Evolutionary conservation across 345 rosid genomes (phyloP).

Genomic region (Eucalyptus tenuipes): DNA sequence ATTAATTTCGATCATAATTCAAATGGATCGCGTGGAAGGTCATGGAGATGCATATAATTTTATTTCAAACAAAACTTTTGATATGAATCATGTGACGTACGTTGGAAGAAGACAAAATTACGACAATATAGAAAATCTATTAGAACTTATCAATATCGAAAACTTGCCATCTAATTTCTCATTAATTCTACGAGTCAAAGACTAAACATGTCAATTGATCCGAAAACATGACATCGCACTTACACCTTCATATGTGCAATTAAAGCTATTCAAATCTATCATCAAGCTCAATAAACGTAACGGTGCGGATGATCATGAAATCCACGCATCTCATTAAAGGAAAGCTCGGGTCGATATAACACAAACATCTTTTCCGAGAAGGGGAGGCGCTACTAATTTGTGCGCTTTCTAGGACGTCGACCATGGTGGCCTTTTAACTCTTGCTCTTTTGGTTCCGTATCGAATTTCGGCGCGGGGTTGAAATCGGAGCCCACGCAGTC

Average conservation of each 20-base stretch:
- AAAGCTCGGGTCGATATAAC: background rate
- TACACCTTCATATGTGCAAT: background rate
- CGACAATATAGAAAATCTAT: background rate
- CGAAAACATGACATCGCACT: background rate
- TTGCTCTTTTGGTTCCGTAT: background rate
- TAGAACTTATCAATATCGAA: background rate
- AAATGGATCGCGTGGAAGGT: background rate
- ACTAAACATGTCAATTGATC: accelerated
- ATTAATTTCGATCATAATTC: background rate
- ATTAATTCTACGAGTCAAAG: background rate
- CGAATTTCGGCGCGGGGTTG: background rate
- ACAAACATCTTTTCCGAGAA: background rate
- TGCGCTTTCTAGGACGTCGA: background rate
- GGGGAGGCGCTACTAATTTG: background rate
- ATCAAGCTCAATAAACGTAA: background rate
- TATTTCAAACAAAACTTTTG: background rate
- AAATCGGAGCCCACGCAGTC: background rate
- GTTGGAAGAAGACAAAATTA: background rate
- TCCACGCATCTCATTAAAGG: background rate
- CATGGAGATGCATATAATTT: too few species aligned
- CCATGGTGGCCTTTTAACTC: background rate
- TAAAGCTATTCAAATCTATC: background rate
- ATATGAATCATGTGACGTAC: background rate
- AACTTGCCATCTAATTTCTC: background rate
- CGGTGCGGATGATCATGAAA: background rate